phyloP scores from a whole-genome alignment of 805 yeast species.

The Nakazawaea molendinolei region DNA sequence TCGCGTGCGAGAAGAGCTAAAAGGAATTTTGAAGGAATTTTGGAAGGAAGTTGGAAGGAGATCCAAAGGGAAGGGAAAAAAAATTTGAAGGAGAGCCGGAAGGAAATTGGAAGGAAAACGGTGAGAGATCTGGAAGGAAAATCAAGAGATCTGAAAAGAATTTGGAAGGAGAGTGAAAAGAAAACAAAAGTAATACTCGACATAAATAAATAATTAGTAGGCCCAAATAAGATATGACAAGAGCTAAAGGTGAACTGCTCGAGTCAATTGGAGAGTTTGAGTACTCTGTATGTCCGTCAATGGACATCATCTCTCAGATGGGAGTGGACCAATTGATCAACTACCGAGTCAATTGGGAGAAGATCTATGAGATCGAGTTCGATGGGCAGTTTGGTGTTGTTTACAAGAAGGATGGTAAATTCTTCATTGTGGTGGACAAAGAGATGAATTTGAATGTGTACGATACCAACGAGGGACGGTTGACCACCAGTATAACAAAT shows the following conservation, averaged over 20 bases:
- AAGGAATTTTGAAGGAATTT: too few relatives aligned
- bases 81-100: too few relatives aligned
- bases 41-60: too few relatives aligned
- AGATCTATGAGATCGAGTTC: conserved; percentile 22
- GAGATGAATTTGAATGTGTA: conserved; percentile 19
- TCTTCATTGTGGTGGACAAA: conserved; percentile 21
- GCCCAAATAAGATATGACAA: background rate
- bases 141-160: too few relatives aligned
- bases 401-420: conserved; percentile 28
- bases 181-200: background rate
- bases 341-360: conserved; percentile 24
- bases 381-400: conserved; percentile 14
- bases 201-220: background rate
- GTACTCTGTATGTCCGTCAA: conserved; percentile 23
- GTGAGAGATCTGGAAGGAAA: too few relatives aligned
- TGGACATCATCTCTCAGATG: conserved; percentile 26
- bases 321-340: conserved; percentile 23
- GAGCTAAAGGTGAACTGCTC: background rate
- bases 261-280: background rate
- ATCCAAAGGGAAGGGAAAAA: too few relatives aligned
- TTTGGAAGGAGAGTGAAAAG: too few relatives aligned
- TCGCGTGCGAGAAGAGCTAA: too few relatives aligned
- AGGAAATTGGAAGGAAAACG: too few relatives aligned
- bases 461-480: conserved; percentile 24
- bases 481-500: conserved; percentile 17